Base-by-base conservation (phyloP, 768 basidiomycete species). In the Sporobolomyces roseus region DNA sequence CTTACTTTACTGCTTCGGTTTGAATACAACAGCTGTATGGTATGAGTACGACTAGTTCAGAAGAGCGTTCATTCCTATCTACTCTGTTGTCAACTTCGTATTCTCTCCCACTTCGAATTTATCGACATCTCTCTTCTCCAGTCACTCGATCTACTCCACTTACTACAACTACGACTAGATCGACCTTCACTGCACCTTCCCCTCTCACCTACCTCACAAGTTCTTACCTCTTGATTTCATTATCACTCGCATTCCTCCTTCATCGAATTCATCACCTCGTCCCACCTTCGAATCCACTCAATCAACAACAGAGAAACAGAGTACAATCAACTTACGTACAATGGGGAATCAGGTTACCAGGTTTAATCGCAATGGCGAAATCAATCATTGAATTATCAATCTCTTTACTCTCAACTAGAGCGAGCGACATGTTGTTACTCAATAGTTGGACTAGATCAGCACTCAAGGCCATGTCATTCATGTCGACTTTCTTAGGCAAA, bases 241-340 rank as follows among this genome's bases (percentile, higher is more conserved):
- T 69, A 58, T 30, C 56, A 19, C 68, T 69, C 68, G 68, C 63
- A 33, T 69, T 69, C 63, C 14, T 69, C 35, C 63, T 69, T 13
- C 62, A 69, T 51, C 49, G 68, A 32, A 64, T 69, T 25, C 68
- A 63, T 58, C 68, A 69, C 68, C 63, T 69, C 56, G 68, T 69
- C 3, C 63, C 68, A 5, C 68, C 59, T 19, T 4, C 32, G 21
- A 23, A 19, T 7, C n/a, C 3, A 17, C 7, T 5, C n/a, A 36
- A 29, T 29, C 30, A 8, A 35, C 51, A 33, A 54, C 13, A 30
- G 4, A 25, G 27, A 25, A n/a, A 29, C 0, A 55, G 68, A 49
- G 56, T 60, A 41, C 0, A 48, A 1, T 14, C 17, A 10, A 30
- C 33, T 7, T 16, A 27, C 19, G 56, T 60, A 6, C 68, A 69